A percentile compares a stretch with the other conserved stretches of the same genome.
Conservation (phyloP, 2,329 filamentous ascomycete species). For the Exophiala bonariae region DNA sequence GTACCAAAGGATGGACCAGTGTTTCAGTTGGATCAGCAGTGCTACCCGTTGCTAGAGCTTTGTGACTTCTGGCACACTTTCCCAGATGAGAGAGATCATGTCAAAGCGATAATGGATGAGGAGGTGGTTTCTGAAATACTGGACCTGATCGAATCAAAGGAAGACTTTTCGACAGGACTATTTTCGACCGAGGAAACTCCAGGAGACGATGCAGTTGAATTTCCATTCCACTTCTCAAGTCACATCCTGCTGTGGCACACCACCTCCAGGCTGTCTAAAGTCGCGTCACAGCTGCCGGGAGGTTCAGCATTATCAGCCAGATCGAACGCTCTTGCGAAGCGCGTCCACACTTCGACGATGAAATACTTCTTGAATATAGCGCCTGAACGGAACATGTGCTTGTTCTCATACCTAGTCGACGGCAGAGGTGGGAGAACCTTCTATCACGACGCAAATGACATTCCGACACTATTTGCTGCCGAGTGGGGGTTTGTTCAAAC, state of each 20-base stretch:
- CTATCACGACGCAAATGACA: conserved; percentile 18
- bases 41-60: conserved; percentile 16
- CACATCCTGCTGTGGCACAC: conserved; percentile 15
- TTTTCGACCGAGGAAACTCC: conserved; percentile 15
- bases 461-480: conserved; percentile 13
- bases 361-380: conserved; percentile 9
- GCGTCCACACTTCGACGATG: conserved; percentile 7
- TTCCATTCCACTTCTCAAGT: conserved; percentile 18
- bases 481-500: conserved; percentile 10
- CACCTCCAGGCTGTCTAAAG: conserved; percentile 7
- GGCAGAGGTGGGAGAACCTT: conserved; percentile 9
- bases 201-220: conserved; percentile 13
- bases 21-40: conserved; percentile 18
- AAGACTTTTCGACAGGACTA: conserved; percentile 5
- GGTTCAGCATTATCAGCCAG: background rate
- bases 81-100: conserved; percentile 8
- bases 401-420: conserved; percentile 15
- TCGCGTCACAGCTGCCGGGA: background rate
- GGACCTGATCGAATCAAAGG: conserved; percentile 9
- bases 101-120: conserved; percentile 10
- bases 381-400: background rate
- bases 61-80: conserved; percentile 16
- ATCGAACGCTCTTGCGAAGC: background rate
- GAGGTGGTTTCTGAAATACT: conserved; percentile 9
- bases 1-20: conserved; percentile 14